Percentiles rank a stretch among this genome's conserved stretches.
Evolutionary conservation across 306 rosid species (phyloP).

Genomic region (Alnus rubra): DNA sequence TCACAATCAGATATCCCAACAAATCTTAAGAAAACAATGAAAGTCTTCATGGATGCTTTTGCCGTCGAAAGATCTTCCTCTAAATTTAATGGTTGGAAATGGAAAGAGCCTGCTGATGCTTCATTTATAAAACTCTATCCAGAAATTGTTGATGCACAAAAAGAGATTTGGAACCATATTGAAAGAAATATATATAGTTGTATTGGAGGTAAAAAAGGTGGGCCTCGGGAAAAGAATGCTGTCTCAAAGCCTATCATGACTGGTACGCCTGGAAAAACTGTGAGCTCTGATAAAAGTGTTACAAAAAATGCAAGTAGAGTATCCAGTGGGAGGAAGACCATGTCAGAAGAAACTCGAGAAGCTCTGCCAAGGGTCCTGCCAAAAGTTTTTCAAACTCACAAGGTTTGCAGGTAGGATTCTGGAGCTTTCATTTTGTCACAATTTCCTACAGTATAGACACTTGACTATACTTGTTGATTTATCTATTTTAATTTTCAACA

Average conservation of each 20-base stretch:
- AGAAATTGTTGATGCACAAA: slow-evolving; percentile 54
- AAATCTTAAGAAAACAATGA: slow-evolving; percentile 32
- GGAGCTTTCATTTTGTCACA: slow-evolving; percentile 1
- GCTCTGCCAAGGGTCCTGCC: slow-evolving; percentile 70
- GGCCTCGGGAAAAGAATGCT: slow-evolving; percentile 34
- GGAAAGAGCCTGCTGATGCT: slow-evolving; percentile 40
- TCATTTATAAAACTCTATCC: slow-evolving; percentile 62
- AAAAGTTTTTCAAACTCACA: slow-evolving; percentile 59
- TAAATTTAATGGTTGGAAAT: slow-evolving; percentile 38
- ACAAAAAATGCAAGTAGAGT: slow-evolving; percentile 37
- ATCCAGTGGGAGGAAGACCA: slow-evolving; percentile 47
- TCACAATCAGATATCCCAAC: slow-evolving; percentile 40
- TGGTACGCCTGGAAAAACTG: slow-evolving; percentile 36
- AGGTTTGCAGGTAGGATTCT: slow-evolving; percentile 80
- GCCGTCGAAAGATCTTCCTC: slow-evolving; percentile 49
- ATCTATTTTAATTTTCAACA: not conserved
- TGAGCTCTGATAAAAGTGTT: slow-evolving; percentile 38
- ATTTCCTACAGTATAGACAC: not conserved
- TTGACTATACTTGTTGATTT: not conserved
- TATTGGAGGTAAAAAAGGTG: slow-evolving; percentile 29
- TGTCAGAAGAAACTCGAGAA: slow-evolving; percentile 78
- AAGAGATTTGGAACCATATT: slow-evolving; percentile 35
- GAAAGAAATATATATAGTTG: slow-evolving; percentile 26
- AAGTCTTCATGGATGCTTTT: slow-evolving; percentile 44
- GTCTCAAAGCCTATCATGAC: slow-evolving; percentile 34